Conservation (phyloP, 2,329 filamentous ascomycete genomes). For the Diaporthe nobilis region DNA sequence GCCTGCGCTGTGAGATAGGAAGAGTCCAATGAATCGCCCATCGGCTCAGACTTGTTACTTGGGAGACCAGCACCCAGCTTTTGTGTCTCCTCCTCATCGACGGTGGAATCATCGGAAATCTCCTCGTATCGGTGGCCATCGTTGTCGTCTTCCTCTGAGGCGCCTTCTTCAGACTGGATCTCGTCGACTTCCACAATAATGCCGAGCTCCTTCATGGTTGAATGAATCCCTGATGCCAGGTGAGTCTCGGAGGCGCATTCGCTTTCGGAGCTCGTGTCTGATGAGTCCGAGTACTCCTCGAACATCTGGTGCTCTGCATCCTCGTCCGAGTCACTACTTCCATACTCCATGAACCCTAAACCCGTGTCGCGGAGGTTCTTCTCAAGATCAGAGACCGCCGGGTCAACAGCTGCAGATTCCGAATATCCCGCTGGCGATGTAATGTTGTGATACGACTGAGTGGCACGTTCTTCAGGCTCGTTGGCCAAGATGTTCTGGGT, state of each 20-base stretch:
- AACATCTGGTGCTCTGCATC: slow-evolving; percentile 31
- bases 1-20: not conserved
- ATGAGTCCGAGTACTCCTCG: slow-evolving; percentile 37
- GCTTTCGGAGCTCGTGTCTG: slow-evolving; percentile 24
- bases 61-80: not conserved
- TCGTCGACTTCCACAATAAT: not conserved
- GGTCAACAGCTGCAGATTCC: not conserved
- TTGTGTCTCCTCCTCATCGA: not conserved
- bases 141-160: not conserved
- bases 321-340: slow-evolving; percentile 37
- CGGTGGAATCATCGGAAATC: not conserved
- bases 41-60: not conserved
- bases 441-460: not conserved
- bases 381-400: not conserved
- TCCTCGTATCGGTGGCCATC: not conserved
- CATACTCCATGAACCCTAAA: slow-evolving; percentile 38
- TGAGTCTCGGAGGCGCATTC: not conserved
- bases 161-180: not conserved
- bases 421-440: not conserved
- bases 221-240: too few relatives aligned
- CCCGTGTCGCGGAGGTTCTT: slow-evolving; percentile 34
- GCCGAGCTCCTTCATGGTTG: not conserved
- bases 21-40: not conserved
- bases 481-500: not conserved
- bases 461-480: not conserved